Evolutionary conservation across 176 grass and related monocot genomes (phyloP), one percentile per base, ranked within the genome.

Genomic region (Typha latifolia): DNA sequence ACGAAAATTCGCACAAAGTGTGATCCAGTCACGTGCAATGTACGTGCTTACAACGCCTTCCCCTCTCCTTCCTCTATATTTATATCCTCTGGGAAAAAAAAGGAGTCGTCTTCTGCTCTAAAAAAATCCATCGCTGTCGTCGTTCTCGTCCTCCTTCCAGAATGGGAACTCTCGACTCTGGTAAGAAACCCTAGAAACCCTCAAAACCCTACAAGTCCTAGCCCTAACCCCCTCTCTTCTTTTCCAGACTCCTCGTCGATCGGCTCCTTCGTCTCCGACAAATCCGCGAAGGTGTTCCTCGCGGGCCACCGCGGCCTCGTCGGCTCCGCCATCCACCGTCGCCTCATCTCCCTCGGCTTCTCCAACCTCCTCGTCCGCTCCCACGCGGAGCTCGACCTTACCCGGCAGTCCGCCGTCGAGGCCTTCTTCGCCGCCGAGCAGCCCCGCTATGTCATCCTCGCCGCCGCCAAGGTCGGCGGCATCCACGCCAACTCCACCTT

Each of bases 391-490:
- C 85, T 93, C 49, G 90, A 89, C 73, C 85, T 93, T 24, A 93
- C 81, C 57, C 77, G 82, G 12, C 85, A 85, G 73, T 31, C 79
- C 55, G 85, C 71, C 49, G 85, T 93, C 14, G 84, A 88, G 66
- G 82, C 85, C 66, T 93, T 88, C 79, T 93, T 93, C 76, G 82
- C 85, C 66, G 69, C 66, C 11, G 74, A 84, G 77, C 76, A 3
- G 19, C 90, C 85, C 20, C 85, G 79, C 53, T 93, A 89, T 66
- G 85, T 93, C 12, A 66, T 88, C 19, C 79, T 89, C 14, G 90
- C 85, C 3, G 90, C 85, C 32, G 90, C 90, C n/a, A 93, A 93
- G 82, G 85, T 93, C 18, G 85, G 90, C 15, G 90, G 90, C 76
- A 93, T 93, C 76, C 81, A 80, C 66, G 85, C 90, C 50, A 93